Base-by-base conservation (phyloP, 257 asterid genomes). In the Cynanchum wilfordii region DNA sequence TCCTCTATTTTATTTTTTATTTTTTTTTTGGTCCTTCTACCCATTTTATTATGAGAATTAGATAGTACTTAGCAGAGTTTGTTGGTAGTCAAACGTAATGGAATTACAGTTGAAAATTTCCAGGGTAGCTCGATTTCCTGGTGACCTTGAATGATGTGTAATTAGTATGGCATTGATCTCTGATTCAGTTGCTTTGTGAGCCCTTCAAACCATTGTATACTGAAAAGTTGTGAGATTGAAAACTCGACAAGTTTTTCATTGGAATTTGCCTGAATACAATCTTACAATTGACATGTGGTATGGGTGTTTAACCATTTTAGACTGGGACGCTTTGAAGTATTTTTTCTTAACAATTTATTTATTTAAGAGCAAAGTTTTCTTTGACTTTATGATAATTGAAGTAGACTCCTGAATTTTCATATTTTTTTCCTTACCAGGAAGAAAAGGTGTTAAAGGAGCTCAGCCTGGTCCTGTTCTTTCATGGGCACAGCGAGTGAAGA, bases 391-490 rank as follows among this genome's bases (percentile, higher is more conserved):
- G 13, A 33, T 33, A 33, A 62, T 16, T 62, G 24, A 47, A 62
- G 67, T 11, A 33, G 36, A 30, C 3, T 30, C 9, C 30, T 19
- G 12, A 27, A 27, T 72, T 70, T 2, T 20, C 42, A 24, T n/a
- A 42, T 64, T 3, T 66, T 66, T 49, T 36, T 27, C 36, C 49
- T 57, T 47, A 13, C 50, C 79, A 91, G 96, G 97, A 81, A 76
- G 96, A 71, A 91, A 91, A 86, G 97, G 97, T 51, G 97, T 91
- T 66, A 91, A 91, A 84, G 97, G 97, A 79, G 97, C 97, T 30
- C 97, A 87, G 75, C 96, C 97, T 68, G 97, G 97, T 66, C 97
- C 97, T 49, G 87, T 91, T 74, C 91, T 91, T 75, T 86, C 96
- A 74, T 91, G 97, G 97, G 84, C 86, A 12, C 97, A 91, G 73